Base-by-base conservation (phyloP, 2,329 filamentous ascomycete genomes). In the Pyrenochaeta sp. region DNA sequence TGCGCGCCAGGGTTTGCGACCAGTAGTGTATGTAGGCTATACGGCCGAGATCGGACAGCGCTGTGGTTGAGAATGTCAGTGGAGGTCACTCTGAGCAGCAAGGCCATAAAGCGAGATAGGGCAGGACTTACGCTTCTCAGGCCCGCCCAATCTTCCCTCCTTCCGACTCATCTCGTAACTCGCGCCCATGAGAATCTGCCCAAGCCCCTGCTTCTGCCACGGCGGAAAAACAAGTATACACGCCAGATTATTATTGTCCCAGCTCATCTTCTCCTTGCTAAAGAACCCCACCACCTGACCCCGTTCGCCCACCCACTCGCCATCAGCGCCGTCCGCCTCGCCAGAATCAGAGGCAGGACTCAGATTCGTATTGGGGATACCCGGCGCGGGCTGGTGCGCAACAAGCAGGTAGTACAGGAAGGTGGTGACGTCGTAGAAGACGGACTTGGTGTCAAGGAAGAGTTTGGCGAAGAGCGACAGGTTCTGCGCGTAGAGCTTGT, bases 211-310 rank as follows among this genome's bases (percentile, higher is more conserved):
- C 52, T 88, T 86, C 72, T 97, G 93, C 85, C 93, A 97, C 0
- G 94, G 94, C 1, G 94, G 94, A 64, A 97, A 97, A 11, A 97
- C 83, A 6, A 97, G 79, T 58, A 99, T 99, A 68, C 94, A 99
- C 1, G 94, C 94, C 4, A 99, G 81, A 57, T 97, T 99, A 72
- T 99, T 97, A 63, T 93, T 92, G 64, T 99, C 94, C 93, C 94
- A 99, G 3, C 90, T 96, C 79, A 96, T 88, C 71, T 97, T 97
- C 72, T 99, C 94, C 69, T 99, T 97, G 53, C 89, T 95, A 76
- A 97, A 99, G 80, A 97, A 97, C n/a, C 94, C 94, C 1, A 93
- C 83, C 20, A 96, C 86, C 63, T 87, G 84, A 3, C 57, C 51
- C 13, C 50, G 44, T 7, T 23, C 30, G 3, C 49, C 38, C 3